These are phyloP conservation scores for Angophora floribunda DNA, from an alignment of 345 rosid species.

Conservation along the genomic window DNA sequence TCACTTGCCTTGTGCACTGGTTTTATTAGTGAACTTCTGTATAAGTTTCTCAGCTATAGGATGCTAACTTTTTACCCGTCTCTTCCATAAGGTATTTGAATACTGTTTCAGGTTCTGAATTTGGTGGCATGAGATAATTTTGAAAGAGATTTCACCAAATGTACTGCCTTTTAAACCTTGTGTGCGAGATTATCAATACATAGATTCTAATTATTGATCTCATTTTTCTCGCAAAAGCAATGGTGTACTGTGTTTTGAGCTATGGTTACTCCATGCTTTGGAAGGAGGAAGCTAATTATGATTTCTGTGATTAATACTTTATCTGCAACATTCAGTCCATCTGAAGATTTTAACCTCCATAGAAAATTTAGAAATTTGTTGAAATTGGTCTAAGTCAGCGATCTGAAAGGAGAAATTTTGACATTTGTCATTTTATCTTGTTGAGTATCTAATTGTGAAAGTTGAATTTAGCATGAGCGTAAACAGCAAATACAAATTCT, in stretches of 20 bases:
- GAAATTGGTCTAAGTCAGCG: background rate
- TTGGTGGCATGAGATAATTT: background rate
- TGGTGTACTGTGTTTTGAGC: background rate
- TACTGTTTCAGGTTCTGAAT: background rate
- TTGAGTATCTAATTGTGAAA: background rate
- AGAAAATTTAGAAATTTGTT: background rate
- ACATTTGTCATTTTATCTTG: background rate
- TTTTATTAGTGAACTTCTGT: background rate
- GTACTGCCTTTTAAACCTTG: background rate
- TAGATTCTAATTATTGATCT: background rate
- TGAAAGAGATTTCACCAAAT: background rate
- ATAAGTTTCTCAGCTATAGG: background rate
- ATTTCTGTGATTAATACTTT: background rate
- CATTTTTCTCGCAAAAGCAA: background rate
- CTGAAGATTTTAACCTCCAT: background rate
- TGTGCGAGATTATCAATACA: background rate
- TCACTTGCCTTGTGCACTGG: background rate
- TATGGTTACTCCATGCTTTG: background rate
- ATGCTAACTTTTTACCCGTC: background rate
- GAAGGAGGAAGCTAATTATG: background rate
- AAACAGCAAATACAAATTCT: background rate
- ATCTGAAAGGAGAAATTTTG: background rate
- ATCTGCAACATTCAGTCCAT: background rate
- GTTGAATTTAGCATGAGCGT: background rate
- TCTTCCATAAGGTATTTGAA: background rate